Evolutionary conservation across 257 asterid species (phyloP).

Genomic region (Nicotiana otophora): DNA sequence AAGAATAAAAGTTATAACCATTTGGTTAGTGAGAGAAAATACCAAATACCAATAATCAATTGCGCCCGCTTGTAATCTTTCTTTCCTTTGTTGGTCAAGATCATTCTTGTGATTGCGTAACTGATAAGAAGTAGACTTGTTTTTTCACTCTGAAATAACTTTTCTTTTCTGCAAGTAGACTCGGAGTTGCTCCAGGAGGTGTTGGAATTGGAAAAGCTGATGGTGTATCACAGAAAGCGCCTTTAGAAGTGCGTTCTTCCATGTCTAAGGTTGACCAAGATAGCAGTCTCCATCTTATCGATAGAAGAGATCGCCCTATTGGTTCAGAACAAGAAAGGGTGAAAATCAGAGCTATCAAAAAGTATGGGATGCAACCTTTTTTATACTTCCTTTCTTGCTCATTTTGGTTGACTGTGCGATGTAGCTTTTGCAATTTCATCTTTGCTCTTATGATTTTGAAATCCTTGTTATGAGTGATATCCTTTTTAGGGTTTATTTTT

Average conservation of each 20-base stretch:
- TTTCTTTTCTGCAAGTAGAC: conserved; percentile 29
- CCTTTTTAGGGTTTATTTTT: background rate
- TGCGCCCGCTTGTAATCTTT: background rate
- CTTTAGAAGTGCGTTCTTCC: conserved; percentile 63
- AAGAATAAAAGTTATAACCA: background rate
- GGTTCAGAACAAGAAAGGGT: conserved; percentile 66
- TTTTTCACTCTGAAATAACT: background rate
- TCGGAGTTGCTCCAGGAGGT: conserved; percentile 60
- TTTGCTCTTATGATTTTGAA: conserved; percentile 2
- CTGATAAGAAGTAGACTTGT: background rate
- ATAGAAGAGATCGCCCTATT: conserved; percentile 64
- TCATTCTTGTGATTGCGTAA: background rate
- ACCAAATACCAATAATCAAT: background rate
- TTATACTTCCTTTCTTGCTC: background rate
- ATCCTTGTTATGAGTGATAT: background rate
- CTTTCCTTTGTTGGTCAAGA: conserved; percentile 1
- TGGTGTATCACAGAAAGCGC: conserved; percentile 45
- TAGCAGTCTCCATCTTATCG: conserved; percentile 58
- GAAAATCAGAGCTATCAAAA: conserved; percentile 62
- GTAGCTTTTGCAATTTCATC: background rate
- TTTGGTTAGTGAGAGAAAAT: background rate
- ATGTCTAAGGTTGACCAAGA: conserved; percentile 64
- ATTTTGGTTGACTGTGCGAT: background rate
- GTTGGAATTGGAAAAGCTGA: conserved; percentile 44
- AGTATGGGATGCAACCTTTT: conserved; percentile 33